Evolutionary conservation across 805 yeast species (phyloP), one percentile per base, ranked within the genome.

Genomic region (Ogataea sp.): DNA sequence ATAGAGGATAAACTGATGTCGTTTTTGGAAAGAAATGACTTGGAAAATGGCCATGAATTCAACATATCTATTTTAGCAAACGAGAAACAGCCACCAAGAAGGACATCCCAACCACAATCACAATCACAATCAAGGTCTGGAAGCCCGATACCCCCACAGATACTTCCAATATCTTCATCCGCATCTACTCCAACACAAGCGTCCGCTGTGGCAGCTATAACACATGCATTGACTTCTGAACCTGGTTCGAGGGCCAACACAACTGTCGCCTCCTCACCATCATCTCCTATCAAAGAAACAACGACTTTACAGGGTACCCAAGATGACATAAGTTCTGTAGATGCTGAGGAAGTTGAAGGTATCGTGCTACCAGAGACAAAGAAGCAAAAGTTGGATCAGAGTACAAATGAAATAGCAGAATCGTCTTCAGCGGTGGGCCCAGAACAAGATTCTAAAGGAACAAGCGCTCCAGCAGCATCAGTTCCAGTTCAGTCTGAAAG

Each of bases 11-110:
- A 56, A 35, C 58, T 64, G 40, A 60, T 52, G 58, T 60, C 59
- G 2, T 78, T 78, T 50, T 47, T 79, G 37, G 73, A 68, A 41
- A 62, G 64, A 44, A 75, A 76, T 47, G 80, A 74, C 47, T 50
- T 78, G 4, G 73, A 68, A 43, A 69, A 70, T 46, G 73, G 70
- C 6, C 59, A 55, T 18, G 58, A 50, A 20, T 67, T 73, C 45
- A 66, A 64, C 32, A 52, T 56, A 8, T 42, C 59, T 2, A 48
- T 55, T 20, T 42, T 61, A 28, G 59, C 55, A 17, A 62, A 46
- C 42, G 68, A 52, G 52, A 67, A 49, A 41, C 58, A 49, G 35
- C 52, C 48, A 27, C 54, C 50, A 38, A 46, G 53, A 39, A 41
- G 48, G 11, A 38, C 52, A 2, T 49, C 62, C 3, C 32, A 16